Evolutionary conservation across 371 early-diverging fungal genomes (phyloP).

Genomic region (Blastocladiella emersonii): DNA sequence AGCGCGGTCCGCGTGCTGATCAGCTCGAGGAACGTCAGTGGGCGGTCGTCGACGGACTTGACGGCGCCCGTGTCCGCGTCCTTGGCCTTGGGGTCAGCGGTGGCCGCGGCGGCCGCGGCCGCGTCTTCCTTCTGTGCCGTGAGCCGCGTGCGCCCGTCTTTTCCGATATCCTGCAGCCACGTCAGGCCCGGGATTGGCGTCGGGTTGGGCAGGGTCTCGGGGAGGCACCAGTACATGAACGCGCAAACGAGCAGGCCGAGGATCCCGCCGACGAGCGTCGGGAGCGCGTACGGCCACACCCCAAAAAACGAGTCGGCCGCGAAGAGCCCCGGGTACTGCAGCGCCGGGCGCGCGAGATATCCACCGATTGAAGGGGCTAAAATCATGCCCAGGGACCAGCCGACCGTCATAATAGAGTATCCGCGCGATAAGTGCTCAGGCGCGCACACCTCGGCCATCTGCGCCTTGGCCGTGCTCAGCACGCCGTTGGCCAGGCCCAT

Average conservation of each 20-base stretch:
- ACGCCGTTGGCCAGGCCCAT: constrained; percentile 15
- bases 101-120: too few species aligned
- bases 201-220: neutral
- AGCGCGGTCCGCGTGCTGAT: neutral
- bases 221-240: neutral
- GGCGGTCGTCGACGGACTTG: neutral
- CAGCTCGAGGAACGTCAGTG: neutral
- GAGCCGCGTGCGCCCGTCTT: too few species aligned
- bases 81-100: neutral
- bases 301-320: constrained; percentile 15
- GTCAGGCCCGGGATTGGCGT: neutral
- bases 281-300: constrained; percentile 14
- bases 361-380: constrained; percentile 15
- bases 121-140: too few species aligned
- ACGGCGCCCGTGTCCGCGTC: neutral
- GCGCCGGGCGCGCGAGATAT: constrained; percentile 8
- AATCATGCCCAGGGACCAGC: constrained; percentile 12
- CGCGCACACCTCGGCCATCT: constrained; percentile 13
- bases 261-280: constrained; percentile 8
- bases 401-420: constrained; percentile 12
- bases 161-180: neutral
- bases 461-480: constrained; percentile 9
- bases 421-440: constrained; percentile 12
- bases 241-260: neutral
- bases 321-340: constrained; percentile 14